Evolutionary conservation across 1,284 basidiomycete genomes (phyloP).

Genomic region (Leccinum griseonigrum): DNA sequence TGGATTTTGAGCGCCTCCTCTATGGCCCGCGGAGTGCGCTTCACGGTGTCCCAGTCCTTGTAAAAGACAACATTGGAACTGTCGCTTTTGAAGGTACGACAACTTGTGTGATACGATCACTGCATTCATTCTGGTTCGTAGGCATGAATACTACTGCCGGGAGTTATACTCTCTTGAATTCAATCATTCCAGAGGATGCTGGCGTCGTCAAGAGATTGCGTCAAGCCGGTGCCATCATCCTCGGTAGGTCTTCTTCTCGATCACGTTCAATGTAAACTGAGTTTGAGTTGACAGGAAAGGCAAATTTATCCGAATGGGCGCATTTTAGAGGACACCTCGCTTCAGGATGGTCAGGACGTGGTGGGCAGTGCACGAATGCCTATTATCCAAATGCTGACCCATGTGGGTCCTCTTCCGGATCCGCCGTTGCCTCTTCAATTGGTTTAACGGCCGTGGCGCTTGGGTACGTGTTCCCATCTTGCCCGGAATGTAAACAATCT

Average conservation of each 20-base stretch:
- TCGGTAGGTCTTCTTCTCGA: conserved; percentile 37
- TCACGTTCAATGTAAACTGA: neutral
- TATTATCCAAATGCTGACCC: conserved; percentile 63
- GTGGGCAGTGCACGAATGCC: conserved; percentile 59
- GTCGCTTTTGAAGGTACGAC: conserved; percentile 47
- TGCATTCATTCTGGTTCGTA: conserved; percentile 17
- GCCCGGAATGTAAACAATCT: neutral
- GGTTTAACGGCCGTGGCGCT: conserved; percentile 59
- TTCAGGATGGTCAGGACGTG: conserved; percentile 65
- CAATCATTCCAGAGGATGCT: conserved; percentile 61
- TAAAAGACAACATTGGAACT: conserved; percentile 73
- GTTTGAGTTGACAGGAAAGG: conserved; percentile 42
- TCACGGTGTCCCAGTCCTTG: conserved; percentile 68
- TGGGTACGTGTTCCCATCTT: conserved; percentile 33
- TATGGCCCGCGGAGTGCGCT: conserved; percentile 51
- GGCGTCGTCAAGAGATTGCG: conserved; percentile 59
- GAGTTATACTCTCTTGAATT: conserved; percentile 55
- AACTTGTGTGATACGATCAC: neutral
- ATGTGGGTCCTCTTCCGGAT: conserved; percentile 65
- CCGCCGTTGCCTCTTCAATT: conserved; percentile 59
- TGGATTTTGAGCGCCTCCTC: conserved; percentile 52
- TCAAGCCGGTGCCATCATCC: conserved; percentile 64
- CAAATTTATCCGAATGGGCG: conserved; percentile 63
- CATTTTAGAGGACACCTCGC: conserved; percentile 55
- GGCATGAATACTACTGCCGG: conserved; percentile 70